These are phyloP conservation scores for Entomophthora muscae DNA, from an alignment of 371 early-diverging fungal species.

Conservation along the genomic window DNA sequence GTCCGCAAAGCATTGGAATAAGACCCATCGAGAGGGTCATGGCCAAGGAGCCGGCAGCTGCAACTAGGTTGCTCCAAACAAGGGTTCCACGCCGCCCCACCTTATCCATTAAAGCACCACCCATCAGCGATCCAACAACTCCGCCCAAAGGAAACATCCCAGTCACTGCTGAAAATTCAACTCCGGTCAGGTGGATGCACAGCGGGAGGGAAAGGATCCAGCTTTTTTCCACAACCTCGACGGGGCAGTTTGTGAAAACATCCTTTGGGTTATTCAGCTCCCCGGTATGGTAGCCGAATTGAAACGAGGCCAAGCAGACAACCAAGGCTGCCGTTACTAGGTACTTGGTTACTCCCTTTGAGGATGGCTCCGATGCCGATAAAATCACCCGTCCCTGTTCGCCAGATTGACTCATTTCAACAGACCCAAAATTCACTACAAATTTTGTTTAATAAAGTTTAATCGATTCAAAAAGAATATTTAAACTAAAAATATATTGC, in stretches of 20 bases:
- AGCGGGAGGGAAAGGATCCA: slow-evolving; percentile 22
- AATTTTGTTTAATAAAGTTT: too few relatives aligned
- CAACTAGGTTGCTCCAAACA: slow-evolving; percentile 37
- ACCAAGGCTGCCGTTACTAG: neutral
- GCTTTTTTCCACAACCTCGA: slow-evolving; percentile 8
- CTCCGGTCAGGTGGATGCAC: slow-evolving; percentile 70
- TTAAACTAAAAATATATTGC: too few relatives aligned
- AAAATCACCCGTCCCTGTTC: too few relatives aligned
- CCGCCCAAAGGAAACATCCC: slow-evolving; percentile 64
- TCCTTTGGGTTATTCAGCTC: slow-evolving; percentile 59
- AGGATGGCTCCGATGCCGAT: too few relatives aligned
- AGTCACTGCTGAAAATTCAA: slow-evolving; percentile 45
- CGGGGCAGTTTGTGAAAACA: slow-evolving; percentile 42
- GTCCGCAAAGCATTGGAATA: slow-evolving; percentile 37
- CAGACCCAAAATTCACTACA: too few relatives aligned
- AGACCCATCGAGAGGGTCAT: slow-evolving; percentile 37
- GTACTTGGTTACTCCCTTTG: neutral
- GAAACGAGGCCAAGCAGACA: slow-evolving; percentile 33
- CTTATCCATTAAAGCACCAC: slow-evolving; percentile 42
- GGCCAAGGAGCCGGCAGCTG: slow-evolving; percentile 37
- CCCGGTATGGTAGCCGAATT: slow-evolving; percentile 68
- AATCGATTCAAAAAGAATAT: too few relatives aligned
- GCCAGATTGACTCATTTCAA: too few relatives aligned
- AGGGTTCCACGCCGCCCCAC: slow-evolving; percentile 58
- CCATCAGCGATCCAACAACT: slow-evolving; percentile 54